Conservation (phyloP, 345 rosid genomes). For the Hypericum perforatum region DNA sequence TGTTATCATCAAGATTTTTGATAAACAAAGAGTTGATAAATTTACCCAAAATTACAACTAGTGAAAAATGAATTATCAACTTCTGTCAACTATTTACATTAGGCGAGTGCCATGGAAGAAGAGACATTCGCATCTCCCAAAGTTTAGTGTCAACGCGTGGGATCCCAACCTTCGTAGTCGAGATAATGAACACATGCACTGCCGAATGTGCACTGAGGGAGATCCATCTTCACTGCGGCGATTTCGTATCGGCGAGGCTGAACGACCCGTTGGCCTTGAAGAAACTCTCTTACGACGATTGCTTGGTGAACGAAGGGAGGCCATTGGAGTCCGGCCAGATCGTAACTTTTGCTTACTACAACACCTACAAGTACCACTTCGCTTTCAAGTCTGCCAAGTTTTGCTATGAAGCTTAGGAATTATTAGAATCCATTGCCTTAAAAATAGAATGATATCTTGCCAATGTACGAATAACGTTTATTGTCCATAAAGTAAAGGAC, state of each 20-base stretch:
- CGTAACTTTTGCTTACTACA: slow-evolving; percentile 43
- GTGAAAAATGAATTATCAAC: no score
- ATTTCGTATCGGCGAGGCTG: slow-evolving; percentile 50
- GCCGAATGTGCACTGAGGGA: slow-evolving; percentile 35
- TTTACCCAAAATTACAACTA: no score
- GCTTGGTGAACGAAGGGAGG: slow-evolving; percentile 44
- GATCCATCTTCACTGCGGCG: slow-evolving; percentile 44
- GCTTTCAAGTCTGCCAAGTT: slow-evolving; percentile 38
- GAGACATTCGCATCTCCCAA: slow-evolving; percentile 45
- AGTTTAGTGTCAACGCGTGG: slow-evolving; percentile 38
- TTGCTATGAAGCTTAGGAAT: slow-evolving; percentile 11
- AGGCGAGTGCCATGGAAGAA: slow-evolving; percentile 33
- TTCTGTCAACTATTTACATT: background rate
- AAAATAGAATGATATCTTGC: no score
- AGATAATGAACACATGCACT: slow-evolving; percentile 43
- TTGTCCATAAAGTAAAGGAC: no score
- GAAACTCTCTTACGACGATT: slow-evolving; percentile 43
- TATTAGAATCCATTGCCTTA: no score
- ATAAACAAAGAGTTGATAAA: no score
- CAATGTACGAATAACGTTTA: no score
- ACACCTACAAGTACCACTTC: slow-evolving; percentile 47
- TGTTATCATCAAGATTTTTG: no score
- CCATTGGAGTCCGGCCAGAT: slow-evolving; percentile 31
- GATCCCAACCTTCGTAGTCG: slow-evolving; percentile 44
- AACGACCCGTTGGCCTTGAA: slow-evolving; percentile 41